phyloP scores from a whole-genome alignment of 2,329 filamentous ascomycete genomes.

The Colletotrichum phormii region DNA sequence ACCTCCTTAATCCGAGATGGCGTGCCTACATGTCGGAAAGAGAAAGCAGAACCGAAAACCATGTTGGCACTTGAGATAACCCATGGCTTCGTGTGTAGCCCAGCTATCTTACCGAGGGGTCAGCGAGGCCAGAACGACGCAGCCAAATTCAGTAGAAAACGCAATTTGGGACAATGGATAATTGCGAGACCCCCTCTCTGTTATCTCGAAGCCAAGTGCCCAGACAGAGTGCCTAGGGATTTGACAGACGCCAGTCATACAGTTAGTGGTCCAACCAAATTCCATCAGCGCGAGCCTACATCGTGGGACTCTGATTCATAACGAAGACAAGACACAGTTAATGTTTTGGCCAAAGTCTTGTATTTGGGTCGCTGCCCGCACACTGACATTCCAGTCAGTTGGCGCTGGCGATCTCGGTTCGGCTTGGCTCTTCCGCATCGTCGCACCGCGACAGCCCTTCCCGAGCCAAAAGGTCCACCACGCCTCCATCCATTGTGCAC shows the following conservation, averaged over 20 bases:
- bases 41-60: not conserved
- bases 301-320: too few species aligned
- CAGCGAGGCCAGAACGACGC: not conserved
- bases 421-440: not conserved
- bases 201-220: not conserved
- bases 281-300: too few species aligned
- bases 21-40: constrained; percentile 16
- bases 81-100: not conserved
- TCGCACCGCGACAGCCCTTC: not conserved
- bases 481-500: not conserved
- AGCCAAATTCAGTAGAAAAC: not conserved
- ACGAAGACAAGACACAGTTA: too few species aligned
- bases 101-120: not conserved
- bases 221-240: not conserved
- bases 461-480: not conserved
- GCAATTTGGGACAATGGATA: not conserved
- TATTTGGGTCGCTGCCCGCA: not conserved
- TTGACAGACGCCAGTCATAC: not conserved
- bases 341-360: too few species aligned
- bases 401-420: not conserved
- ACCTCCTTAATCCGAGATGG: constrained; percentile 39
- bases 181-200: not conserved
- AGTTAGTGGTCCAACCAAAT: too few species aligned
- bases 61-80: not conserved
- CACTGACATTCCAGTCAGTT: not conserved